Evolutionary conservation across 352 stramenopile species (phyloP).

Genomic region (Phytopythium vexans): DNA sequence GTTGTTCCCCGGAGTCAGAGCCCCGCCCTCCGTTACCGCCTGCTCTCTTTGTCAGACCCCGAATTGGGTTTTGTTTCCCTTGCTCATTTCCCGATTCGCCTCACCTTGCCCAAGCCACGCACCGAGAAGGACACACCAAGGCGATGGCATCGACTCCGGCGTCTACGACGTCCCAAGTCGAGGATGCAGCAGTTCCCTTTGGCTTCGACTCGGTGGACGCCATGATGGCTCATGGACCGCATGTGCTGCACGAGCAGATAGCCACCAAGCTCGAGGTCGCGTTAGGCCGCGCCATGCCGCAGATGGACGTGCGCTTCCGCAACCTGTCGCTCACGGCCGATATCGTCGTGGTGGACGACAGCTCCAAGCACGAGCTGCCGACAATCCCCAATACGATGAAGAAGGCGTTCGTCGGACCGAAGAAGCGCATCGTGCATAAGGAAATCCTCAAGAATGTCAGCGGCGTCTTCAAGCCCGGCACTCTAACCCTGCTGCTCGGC

Average conservation of each 20-base stretch:
- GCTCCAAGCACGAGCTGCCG: conserved; percentile 17
- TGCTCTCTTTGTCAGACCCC: too few species aligned
- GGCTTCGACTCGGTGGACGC: conserved; percentile 16
- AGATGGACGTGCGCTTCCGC: conserved; percentile 47
- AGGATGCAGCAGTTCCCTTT: conserved; percentile 1
- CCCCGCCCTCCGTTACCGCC: too few species aligned
- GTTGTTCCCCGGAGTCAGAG: too few species aligned
- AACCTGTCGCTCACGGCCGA: conserved; percentile 35
- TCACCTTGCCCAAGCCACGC: too few species aligned
- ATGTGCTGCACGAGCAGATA: conserved; percentile 28
- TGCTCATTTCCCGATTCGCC: not conserved
- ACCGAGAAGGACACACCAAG: not conserved
- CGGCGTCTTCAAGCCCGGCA: conserved; percentile 27
- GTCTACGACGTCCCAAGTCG: not conserved
- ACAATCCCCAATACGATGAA: conserved; percentile 31
- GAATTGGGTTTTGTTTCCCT: too few species aligned
- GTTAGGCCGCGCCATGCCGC: conserved; percentile 27
- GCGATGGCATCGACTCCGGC: conserved; percentile 1
- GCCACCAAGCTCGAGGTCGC: conserved; percentile 23
- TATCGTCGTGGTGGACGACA: conserved; percentile 15
- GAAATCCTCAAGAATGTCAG: conserved; percentile 36
- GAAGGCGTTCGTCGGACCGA: conserved; percentile 19
- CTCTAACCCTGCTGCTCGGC: conserved; percentile 32
- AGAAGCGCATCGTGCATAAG: conserved; percentile 24
- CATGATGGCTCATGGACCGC: conserved; percentile 29